phyloP scores from a whole-genome alignment of 2,329 filamentous ascomycete species.

The Sordariomycetes sp. region DNA sequence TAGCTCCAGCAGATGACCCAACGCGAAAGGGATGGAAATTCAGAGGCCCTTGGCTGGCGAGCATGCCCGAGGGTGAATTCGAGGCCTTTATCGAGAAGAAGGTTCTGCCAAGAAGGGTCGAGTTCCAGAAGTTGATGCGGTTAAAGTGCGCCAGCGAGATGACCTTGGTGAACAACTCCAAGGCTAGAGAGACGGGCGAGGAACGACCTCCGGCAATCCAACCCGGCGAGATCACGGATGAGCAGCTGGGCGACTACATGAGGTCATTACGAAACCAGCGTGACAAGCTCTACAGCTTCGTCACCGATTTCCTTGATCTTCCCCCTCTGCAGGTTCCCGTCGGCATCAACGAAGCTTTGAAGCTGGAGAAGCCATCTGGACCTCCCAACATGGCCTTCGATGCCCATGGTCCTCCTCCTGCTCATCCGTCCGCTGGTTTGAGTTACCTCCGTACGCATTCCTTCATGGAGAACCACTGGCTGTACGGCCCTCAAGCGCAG shows the following conservation, averaged over 20 bases:
- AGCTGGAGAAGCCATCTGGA: constrained; percentile 13
- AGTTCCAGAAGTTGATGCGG: constrained; percentile 47
- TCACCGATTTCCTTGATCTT: constrained; percentile 54
- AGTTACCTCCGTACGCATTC: constrained; percentile 49
- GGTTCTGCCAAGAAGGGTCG: constrained; percentile 41
- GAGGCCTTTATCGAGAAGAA: constrained; percentile 41
- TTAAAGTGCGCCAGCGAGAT: constrained; percentile 35
- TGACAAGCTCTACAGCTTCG: constrained; percentile 38
- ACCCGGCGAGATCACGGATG: constrained; percentile 33
- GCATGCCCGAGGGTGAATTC: constrained; percentile 53
- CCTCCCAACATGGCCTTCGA: constrained; percentile 43
- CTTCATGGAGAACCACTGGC: constrained; percentile 49
- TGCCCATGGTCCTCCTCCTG: constrained; percentile 49
- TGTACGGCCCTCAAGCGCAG: constrained; percentile 48
- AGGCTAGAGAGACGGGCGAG: constrained; percentile 29
- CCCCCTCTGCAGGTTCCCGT: constrained; percentile 35
- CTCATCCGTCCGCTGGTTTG: constrained; percentile 53
- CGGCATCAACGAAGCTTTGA: constrained; percentile 8
- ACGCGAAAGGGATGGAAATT: constrained; percentile 62
- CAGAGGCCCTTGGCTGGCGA: constrained; percentile 55
- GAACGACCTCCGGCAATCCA: constrained; percentile 16
- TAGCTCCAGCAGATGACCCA: constrained; percentile 23
- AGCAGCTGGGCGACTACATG: constrained; percentile 41
- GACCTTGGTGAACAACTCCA: constrained; percentile 23
- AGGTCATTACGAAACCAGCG: constrained; percentile 43